These are phyloP conservation scores for Schoenoplectus tabernaemontani DNA, from an alignment of 202 grass and related monocot species.

Conservation along the genomic window DNA sequence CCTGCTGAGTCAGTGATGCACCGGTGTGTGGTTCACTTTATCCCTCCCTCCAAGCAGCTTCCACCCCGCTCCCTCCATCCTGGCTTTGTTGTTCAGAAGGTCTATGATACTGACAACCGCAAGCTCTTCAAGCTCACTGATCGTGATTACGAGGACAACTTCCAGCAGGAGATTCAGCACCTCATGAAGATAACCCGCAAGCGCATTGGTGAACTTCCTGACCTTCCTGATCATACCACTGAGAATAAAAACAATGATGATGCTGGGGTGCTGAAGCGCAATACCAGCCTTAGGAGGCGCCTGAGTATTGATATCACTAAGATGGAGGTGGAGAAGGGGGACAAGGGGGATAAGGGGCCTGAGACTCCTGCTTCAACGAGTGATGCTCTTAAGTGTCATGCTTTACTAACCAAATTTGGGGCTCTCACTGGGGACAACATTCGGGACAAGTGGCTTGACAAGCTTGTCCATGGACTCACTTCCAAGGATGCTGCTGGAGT, in stretches of 20 bases:
- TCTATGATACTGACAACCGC: conserved; percentile 82
- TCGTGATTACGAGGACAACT: conserved; percentile 82
- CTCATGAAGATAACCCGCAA: conserved; percentile 79
- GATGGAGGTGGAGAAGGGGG: conserved; percentile 31
- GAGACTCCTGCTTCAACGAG: conserved; percentile 62
- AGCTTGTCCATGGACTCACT: conserved; percentile 46
- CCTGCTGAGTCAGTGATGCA: conserved; percentile 99
- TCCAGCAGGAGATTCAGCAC: conserved; percentile 80
- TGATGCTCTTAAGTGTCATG: conserved; percentile 47
- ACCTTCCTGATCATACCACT: conserved; percentile 29
- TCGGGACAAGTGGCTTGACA: conserved; percentile 90
- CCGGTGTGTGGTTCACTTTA: conserved; percentile 88
- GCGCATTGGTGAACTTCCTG: conserved; percentile 63
- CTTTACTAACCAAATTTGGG: conserved; percentile 52
- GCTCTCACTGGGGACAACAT: conserved; percentile 43
- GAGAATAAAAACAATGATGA: conserved; percentile 31
- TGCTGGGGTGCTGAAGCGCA: conserved; percentile 40
- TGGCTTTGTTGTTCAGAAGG: conserved; percentile 92
- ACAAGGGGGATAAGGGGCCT: conserved; percentile 41
- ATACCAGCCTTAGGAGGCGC: conserved; percentile 45
- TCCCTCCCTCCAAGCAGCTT: conserved; percentile 73
- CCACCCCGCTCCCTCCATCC: conserved; percentile 74
- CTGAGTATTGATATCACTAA: conserved; percentile 53
- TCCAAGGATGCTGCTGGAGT: conserved; percentile 48
- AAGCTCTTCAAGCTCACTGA: conserved; percentile 95